A percentile compares a stretch with the other conserved stretches of the same genome.
Evolutionary conservation across 306 rosid genomes (phyloP).

Genomic region (Ormosia emarginata): DNA sequence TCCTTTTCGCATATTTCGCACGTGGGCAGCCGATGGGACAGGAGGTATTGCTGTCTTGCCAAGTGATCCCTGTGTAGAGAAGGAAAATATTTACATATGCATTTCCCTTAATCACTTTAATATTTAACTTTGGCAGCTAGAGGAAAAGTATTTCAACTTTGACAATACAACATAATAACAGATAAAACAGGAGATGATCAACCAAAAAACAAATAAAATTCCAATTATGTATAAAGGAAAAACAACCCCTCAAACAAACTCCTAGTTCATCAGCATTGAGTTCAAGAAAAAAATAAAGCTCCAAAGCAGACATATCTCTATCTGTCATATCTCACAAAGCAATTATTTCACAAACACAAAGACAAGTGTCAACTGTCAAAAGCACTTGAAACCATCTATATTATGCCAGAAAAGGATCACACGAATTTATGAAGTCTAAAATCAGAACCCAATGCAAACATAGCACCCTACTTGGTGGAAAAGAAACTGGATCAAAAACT

Average conservation of each 20-base stretch:
- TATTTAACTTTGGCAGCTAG: background rate
- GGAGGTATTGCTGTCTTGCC: conserved; percentile 63
- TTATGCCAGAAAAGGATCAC: background rate
- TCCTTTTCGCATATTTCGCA: conserved; percentile 77
- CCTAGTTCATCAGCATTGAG: conserved; percentile 5
- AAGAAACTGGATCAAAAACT: background rate
- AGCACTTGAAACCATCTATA: background rate
- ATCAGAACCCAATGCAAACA: background rate
- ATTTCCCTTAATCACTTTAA: background rate
- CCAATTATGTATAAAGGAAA: background rate
- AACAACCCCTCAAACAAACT: conserved; percentile 2
- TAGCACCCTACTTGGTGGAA: background rate
- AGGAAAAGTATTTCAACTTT: conserved; percentile 6
- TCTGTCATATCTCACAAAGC: background rate
- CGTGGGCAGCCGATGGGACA: conserved; percentile 62
- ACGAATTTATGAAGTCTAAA: background rate
- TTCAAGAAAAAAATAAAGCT: background rate
- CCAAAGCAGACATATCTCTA: background rate
- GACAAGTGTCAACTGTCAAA: background rate
- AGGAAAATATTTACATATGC: conserved; percentile 16
- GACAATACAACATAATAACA: background rate
- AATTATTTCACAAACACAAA: background rate
- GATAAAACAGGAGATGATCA: background rate
- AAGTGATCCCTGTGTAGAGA: conserved; percentile 58
- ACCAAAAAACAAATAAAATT: conserved; percentile 5